Conservation (phyloP, 768 basidiomycete species). For the Leccinum obscurum region DNA sequence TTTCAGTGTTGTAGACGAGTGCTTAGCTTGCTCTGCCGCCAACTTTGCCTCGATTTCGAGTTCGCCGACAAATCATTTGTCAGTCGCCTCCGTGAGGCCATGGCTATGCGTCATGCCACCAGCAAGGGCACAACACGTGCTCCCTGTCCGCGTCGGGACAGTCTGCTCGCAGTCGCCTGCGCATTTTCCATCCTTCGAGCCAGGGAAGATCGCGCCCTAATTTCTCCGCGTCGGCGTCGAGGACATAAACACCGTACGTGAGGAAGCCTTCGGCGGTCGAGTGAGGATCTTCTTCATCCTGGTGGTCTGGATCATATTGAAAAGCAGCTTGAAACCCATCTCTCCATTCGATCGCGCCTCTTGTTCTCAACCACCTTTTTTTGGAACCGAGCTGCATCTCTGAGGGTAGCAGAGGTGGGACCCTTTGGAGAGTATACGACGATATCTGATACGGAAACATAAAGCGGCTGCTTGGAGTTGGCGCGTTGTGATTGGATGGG, state of each 20-base stretch:
- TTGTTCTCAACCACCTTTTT: constrained; percentile 61
- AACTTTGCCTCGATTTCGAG: constrained; percentile 23
- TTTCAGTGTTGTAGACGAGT: background rate
- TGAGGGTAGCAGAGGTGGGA: constrained; percentile 48
- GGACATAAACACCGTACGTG: constrained; percentile 32
- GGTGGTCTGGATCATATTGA: constrained; percentile 5
- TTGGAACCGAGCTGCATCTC: constrained; percentile 61
- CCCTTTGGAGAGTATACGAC: constrained; percentile 84
- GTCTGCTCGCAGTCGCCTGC: constrained; percentile 20
- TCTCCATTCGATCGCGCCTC: constrained; percentile 45
- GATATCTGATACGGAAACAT: constrained; percentile 86
- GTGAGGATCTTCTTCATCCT: constrained; percentile 22
- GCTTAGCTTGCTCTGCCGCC: constrained; percentile 4
- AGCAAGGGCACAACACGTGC: background rate
- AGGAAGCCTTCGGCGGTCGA: constrained; percentile 29
- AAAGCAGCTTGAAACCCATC: constrained; percentile 21
- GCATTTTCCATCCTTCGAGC: constrained; percentile 31
- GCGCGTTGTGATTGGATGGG: background rate
- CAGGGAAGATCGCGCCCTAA: constrained; percentile 29
- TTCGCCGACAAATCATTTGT: constrained; percentile 27
- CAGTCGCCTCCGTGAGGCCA: constrained; percentile 34
- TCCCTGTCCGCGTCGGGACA: background rate
- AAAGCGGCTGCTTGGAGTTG: constrained; percentile 61
- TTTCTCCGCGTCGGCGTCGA: constrained; percentile 28
- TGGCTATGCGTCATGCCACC: constrained; percentile 14